Base-by-base conservation (phyloP, 495 filamentous ascomycete genomes). In the Apiosordaria backusii region DNA sequence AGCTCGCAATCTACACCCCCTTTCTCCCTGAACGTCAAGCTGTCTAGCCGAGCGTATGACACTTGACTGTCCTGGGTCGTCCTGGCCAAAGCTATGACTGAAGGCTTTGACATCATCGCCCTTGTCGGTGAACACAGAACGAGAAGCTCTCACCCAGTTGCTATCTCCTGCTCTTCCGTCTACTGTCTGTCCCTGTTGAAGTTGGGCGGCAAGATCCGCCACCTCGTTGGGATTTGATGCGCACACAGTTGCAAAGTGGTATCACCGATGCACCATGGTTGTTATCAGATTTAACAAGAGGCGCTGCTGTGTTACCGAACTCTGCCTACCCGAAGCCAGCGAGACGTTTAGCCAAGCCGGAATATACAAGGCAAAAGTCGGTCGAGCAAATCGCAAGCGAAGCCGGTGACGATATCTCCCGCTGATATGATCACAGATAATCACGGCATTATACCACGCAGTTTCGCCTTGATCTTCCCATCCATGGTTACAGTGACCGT, bases 321-420 rank as follows among this genome's bases (percentile, higher is more conserved):
- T 45, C 35, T 45, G 35, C 6, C 35, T 45, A 45, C 13, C 13
- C 35, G 35, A 45, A 45, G 35, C 35, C 35, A 45, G 35, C 35
- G 16, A 45, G 35, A 45, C 35, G 5, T 45, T 45, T 45, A 45
- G 35, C 35, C 35, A 45, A 45, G 35, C 35, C 35, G 35, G 35
- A 18, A 18, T 45, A 45, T 45, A 45, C 35, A 45, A 45, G n/a
- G 52, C 19, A 55, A 55, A 55, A 55, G 22, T 23, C 52, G 52
- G 52, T 55, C 10, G 19, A 55, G 52, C 52, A 55, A 55, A 55
- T 55, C 52, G 52, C 52, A 22, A 55, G 15, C 52, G 19, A 55
- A 55, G 19, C 52, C 52, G 52, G 52, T 55, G 52, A 55, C 10
- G n/a, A 55, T 23, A 55, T 23, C 52, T 55, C 22, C 52, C 13